phyloP scores from a whole-genome alignment of 331 rosid species.

The Pyracantha coccinea region DNA sequence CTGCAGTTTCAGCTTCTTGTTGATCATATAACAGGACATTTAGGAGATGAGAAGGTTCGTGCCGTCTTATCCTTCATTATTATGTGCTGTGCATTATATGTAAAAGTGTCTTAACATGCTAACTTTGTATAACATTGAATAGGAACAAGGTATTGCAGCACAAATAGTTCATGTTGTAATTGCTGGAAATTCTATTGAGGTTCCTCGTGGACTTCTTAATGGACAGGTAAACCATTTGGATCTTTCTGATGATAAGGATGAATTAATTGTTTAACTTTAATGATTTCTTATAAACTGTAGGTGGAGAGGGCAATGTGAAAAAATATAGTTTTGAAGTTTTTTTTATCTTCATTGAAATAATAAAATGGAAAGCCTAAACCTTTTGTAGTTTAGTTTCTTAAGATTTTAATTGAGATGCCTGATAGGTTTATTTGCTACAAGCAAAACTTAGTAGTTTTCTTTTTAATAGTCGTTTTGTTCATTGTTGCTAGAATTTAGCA shows the following conservation, averaged over 20 bases:
- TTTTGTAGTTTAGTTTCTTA: not conserved
- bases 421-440: not conserved
- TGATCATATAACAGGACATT: constrained; percentile 93
- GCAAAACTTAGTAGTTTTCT: not conserved
- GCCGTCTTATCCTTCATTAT: constrained; percentile 17
- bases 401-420: not conserved
- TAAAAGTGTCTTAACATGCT: constrained; percentile 4
- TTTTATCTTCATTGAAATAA: no score
- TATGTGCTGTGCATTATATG: not conserved
- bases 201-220: constrained; percentile 55
- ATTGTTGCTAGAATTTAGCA: constrained; percentile 53
- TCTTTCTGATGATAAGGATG: not conserved
- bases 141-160: constrained; percentile 84
- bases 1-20: constrained; percentile 90
- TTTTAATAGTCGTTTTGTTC: not conserved
- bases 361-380: no score
- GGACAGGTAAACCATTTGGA: constrained; percentile 58
- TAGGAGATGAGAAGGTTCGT: constrained; percentile 86
- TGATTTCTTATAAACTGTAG: no score
- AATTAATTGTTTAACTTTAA: not conserved
- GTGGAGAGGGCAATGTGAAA: no score
- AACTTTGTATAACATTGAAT: constrained; percentile 26
- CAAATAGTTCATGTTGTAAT: constrained; percentile 73
- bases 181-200: constrained; percentile 86
- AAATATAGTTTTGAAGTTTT: no score